phyloP scores from a whole-genome alignment of 768 basidiomycete species.

The Sistotremastrum suecicum region DNA sequence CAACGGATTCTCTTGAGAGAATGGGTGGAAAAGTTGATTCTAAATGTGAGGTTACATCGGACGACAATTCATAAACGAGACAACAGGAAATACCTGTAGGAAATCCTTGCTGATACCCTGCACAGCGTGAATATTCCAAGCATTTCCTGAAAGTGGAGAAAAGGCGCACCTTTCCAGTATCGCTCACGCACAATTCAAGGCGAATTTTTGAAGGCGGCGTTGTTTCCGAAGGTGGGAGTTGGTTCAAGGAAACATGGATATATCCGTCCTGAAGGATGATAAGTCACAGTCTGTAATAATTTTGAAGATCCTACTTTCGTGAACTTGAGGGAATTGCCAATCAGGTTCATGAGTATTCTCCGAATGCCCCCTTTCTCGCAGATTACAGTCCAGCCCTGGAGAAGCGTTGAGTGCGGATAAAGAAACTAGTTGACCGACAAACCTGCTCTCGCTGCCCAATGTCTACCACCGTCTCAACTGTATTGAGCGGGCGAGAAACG shows the following conservation, averaged over 20 bases:
- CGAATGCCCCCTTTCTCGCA: slow-evolving; percentile 91
- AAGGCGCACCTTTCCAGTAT: slow-evolving; percentile 67
- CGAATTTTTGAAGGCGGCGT: slow-evolving; percentile 47
- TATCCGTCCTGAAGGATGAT: slow-evolving; percentile 51
- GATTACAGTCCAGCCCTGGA: slow-evolving; percentile 71
- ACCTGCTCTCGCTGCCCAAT: slow-evolving; percentile 62
- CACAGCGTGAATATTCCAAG: slow-evolving; percentile 1
- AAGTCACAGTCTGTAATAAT: background rate
- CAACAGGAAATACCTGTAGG: slow-evolving; percentile 44
- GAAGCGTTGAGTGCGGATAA: background rate
- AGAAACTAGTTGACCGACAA: slow-evolving; percentile 11
- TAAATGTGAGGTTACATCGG: slow-evolving; percentile 13
- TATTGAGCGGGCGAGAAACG: slow-evolving; percentile 18
- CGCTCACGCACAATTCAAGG: slow-evolving; percentile 72
- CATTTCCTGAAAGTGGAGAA: background rate
- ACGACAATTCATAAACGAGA: background rate
- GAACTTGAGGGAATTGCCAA: slow-evolving; percentile 90
- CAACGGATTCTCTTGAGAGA: slow-evolving; percentile 91
- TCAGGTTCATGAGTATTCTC: slow-evolving; percentile 86
- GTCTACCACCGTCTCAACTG: slow-evolving; percentile 80
- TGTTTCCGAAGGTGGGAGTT: slow-evolving; percentile 44
- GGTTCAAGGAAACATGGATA: slow-evolving; percentile 71
- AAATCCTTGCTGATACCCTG: slow-evolving; percentile 89
- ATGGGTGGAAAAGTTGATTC: slow-evolving; percentile 94
- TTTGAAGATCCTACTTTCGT: slow-evolving; percentile 41